Percentiles rank a stretch among this genome's conserved stretches.
These are phyloP conservation scores for Metschnikowia henanensis DNA, from an alignment of 805 yeast genomes.

Conservation along the genomic window DNA sequence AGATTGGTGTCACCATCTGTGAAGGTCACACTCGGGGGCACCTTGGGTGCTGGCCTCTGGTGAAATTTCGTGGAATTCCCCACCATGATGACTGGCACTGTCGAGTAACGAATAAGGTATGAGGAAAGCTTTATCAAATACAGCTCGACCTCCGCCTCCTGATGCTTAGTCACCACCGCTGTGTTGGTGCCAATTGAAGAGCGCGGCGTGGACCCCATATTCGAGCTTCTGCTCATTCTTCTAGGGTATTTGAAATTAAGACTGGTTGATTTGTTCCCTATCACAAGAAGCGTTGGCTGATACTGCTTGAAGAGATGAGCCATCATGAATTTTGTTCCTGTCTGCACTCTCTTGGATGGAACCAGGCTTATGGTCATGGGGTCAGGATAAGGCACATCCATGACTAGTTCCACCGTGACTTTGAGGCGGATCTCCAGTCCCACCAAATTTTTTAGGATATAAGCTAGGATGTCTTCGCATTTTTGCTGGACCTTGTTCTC, in stretches of 20 bases:
- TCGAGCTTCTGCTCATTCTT: conserved; percentile 21
- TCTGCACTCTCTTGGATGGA: conserved; percentile 3
- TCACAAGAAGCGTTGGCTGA: conserved; percentile 38
- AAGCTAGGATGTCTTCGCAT: conserved; percentile 23
- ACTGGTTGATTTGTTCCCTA: conserved; percentile 41
- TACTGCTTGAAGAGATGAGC: conserved; percentile 39
- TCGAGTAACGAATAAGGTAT: conserved; percentile 38
- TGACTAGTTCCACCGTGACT: conserved; percentile 40
- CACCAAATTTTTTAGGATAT: conserved; percentile 21
- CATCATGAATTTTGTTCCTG: conserved; percentile 38
- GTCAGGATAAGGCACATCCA: conserved; percentile 20
- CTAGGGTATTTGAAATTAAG: conserved; percentile 44
- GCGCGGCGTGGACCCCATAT: conserved; percentile 3
- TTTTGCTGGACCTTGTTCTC: conserved; percentile 22
- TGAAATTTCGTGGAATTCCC: conserved; percentile 29
- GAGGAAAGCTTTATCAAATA: conserved; percentile 38
- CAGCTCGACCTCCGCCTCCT: conserved; percentile 19
- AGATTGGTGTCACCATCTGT: conserved; percentile 3
- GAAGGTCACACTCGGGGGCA: conserved; percentile 15
- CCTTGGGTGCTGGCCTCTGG: conserved; percentile 5
- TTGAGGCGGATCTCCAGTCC: conserved; percentile 27
- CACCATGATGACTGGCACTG: conserved; percentile 39
- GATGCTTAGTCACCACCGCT: conserved; percentile 1
- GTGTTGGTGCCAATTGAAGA: conserved; percentile 7
- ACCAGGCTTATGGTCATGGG: conserved; percentile 7